Evolutionary conservation across 805 yeast species (phyloP), one percentile per base, ranked within the genome.

Genomic region (Kuraishia ogatae): DNA sequence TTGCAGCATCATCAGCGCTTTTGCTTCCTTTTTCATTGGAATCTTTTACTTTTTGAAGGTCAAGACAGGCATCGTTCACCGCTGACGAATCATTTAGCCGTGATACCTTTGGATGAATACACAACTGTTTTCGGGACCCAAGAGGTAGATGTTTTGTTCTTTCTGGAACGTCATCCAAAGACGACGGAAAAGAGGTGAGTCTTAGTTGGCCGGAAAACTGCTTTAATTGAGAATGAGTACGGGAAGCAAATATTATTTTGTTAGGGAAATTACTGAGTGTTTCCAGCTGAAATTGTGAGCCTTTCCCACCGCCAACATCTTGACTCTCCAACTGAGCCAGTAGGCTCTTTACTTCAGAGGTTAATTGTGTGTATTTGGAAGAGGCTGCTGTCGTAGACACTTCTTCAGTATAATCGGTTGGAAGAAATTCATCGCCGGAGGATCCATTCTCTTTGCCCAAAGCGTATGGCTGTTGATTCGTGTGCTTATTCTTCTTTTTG

Each of bases 171-270:
- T 64, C 54, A 17, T 62, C 69, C 55, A 83, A 72, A 0, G 91
- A 79, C 0, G 96, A 78, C 1, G 87, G 85, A 55, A 89, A 85
- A 0, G 70, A 58, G 0, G 96, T 82, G 23, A 86, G 63, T 50
- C 74, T 65, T 46, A 92, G 68, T 61, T 93, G 97, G 17, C 81
- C 78, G 0, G 90, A 81, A 63, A 92, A 88, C 64, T 92, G 98
- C 43, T 76, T 75, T 50, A 92, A 71, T 65, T 92, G 98, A 0
- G 97, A 89, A 64, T 92, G 97, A 0, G 98, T 92, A 67, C 98
- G 74, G 1, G 97, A 89, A 0, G 96, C 77, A 64, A 84, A 91
- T 35, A 35, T 35, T 8, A 35, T 35, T 35, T 35, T 35, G 43
- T 35, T 35, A 3, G 43, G 43, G 43, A 35, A 35, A 35, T 10